Conservation (phyloP, 148 eudicot species). For the Persicaria maculosa region DNA sequence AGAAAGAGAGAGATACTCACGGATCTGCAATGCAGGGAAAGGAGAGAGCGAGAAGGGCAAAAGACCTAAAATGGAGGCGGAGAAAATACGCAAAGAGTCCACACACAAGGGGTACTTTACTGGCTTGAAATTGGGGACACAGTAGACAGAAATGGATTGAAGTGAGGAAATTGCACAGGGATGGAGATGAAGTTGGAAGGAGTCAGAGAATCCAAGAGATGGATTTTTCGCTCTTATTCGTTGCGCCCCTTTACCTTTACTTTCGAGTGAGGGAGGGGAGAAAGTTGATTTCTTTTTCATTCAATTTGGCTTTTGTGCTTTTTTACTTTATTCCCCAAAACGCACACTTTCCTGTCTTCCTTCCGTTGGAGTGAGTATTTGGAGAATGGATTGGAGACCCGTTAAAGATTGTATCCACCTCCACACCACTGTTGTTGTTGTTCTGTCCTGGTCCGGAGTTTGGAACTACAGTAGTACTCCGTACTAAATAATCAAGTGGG, state of each 20-base stretch:
- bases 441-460: background rate
- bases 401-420: background rate
- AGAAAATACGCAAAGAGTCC: constrained; percentile 24
- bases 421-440: background rate
- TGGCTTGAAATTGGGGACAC: constrained; percentile 30
- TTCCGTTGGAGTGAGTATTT: background rate
- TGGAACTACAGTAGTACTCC: background rate
- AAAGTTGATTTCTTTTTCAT: constrained; percentile 21
- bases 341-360: constrained; percentile 10
- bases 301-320: constrained; percentile 21
- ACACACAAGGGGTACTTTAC: constrained; percentile 27
- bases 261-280: constrained; percentile 24
- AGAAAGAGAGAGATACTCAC: constrained; percentile 11
- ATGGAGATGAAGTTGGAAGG: constrained; percentile 36
- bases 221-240: constrained; percentile 21
- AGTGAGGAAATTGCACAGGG: constrained; percentile 13
- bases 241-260: constrained; percentile 15
- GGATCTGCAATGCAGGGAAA: constrained; percentile 2
- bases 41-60: constrained; percentile 9
- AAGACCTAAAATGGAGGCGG: constrained; percentile 8
- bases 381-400: background rate
- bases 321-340: constrained; percentile 16
- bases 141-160: constrained; percentile 18
- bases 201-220: constrained; percentile 17
- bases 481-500: background rate